Evolutionary conservation across 2,329 filamentous ascomycete species (phyloP), one percentile per base, ranked within the genome.

Genomic region (Graphium sp.): DNA sequence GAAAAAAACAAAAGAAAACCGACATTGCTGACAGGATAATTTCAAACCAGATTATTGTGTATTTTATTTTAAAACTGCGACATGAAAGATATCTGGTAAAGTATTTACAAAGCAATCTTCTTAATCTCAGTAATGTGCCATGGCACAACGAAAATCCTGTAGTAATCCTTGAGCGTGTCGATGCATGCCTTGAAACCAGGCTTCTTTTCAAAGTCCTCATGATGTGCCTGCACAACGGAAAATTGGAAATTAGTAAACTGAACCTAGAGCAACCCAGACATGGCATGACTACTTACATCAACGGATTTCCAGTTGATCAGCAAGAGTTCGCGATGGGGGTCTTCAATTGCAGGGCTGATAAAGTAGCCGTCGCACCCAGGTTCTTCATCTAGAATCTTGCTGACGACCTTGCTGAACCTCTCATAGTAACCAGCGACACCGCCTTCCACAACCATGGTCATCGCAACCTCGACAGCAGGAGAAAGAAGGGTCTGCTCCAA

Each of bases 231-330:
- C n/a, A 12, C 16, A 18, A 9, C 25, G 10, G 13, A 7, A n/a
- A 8, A 25, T 25, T 25, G 12, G 4, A 25, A 25, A 5, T 25
- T 5, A 8, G 13, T 8, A 25, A 15, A 8, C 12, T 10, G 23
- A 11, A n/a, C 10, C 9, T 11, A 27, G 15, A 9, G 25, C 17
- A 16, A n/a, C n/a, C n/a, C n/a, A n/a, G n/a, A n/a, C n/a, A n/a
- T n/a, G n/a, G n/a, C n/a, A n/a, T n/a, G n/a, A n/a, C n/a, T n/a
- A 27, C 25, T 27, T 27, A 31, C 32, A 27, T 33, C 32, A 11
- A 33, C 32, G 13, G 27, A 30, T 18, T 33, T 27, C 32, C 32
- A 33, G 21, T 33, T 33, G 15, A 33, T 33, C 13, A 33, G 27
- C 2, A 33, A 24, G 7, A 33, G 19, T 22, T 33, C 28, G 14